phyloP scores from a whole-genome alignment of 371 early-diverging fungal genomes.

The Parasitella parasitica region DNA sequence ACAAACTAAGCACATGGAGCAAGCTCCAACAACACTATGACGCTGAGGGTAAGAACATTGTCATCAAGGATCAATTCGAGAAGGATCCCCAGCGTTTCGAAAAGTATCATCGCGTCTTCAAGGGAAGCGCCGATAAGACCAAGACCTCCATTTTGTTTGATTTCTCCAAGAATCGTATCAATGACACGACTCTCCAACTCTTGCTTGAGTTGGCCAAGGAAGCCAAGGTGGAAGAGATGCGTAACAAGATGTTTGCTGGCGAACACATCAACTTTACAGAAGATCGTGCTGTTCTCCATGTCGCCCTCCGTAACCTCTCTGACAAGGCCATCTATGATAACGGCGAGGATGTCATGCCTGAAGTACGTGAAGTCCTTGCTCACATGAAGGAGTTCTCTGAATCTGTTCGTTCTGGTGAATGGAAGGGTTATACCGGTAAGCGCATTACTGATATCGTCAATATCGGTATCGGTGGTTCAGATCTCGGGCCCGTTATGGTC shows the following conservation, averaged over 20 bases:
- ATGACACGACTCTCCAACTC: conserved; percentile 73
- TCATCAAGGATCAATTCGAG: conserved; percentile 78
- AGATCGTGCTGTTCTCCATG: conserved; percentile 95
- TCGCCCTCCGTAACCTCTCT: conserved; percentile 90
- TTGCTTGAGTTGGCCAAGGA: conserved; percentile 84
- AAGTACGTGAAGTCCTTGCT: conserved; percentile 90
- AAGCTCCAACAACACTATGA: conserved; percentile 87
- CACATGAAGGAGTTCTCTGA: conserved; percentile 91
- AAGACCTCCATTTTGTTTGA: conserved; percentile 81
- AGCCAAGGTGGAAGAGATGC: conserved; percentile 82
- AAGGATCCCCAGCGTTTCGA: conserved; percentile 76
- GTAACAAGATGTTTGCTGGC: conserved; percentile 94
- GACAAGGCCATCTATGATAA: conserved; percentile 79
- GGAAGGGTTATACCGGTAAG: conserved; percentile 96
- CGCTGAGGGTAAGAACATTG: conserved; percentile 66
- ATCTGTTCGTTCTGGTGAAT: conserved; percentile 81
- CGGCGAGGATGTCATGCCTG: conserved; percentile 90
- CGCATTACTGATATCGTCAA: conserved; percentile 94
- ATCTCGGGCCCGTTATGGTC: conserved; percentile 99
- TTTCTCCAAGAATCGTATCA: conserved; percentile 93
- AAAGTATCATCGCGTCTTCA: conserved; percentile 75
- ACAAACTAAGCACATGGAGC: conserved; percentile 78
- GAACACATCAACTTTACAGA: conserved; percentile 98
- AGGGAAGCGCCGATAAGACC: conserved; percentile 57
- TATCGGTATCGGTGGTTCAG: conserved; percentile 99